Conservation (phyloP, 345 rosid species). For the Brassica napus region DNA sequence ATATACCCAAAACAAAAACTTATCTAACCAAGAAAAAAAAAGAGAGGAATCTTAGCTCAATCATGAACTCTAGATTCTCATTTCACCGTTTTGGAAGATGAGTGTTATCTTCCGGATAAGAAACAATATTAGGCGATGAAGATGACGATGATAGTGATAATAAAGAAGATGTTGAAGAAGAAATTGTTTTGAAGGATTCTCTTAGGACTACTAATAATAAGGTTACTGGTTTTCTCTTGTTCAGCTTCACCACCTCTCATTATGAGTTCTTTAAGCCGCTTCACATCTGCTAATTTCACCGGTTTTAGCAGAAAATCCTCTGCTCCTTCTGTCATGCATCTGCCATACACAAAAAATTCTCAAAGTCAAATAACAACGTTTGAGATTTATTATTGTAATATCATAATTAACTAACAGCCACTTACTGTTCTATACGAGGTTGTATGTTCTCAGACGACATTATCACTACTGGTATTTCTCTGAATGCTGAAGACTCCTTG, state of each 20-base stretch:
- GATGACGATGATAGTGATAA: conserved; percentile 1
- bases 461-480: conserved; percentile 73
- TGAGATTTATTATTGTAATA: background rate
- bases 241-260: conserved; percentile 41
- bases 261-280: conserved; percentile 55
- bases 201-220: conserved; percentile 19
- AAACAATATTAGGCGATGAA: conserved; percentile 4
- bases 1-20: background rate
- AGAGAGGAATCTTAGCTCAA: too few species aligned
- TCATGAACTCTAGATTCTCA: background rate
- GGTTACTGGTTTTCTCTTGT: conserved; percentile 9
- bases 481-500: conserved; percentile 66
- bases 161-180: background rate
- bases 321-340: conserved; percentile 88
- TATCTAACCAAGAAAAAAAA: background rate
- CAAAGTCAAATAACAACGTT: background rate
- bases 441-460: conserved; percentile 79
- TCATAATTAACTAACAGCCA: background rate
- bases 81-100: conserved; percentile 29
- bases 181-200: conserved; percentile 34
- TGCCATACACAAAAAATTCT: conserved; percentile 14
- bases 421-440: conserved; percentile 69
- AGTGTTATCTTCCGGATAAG: background rate
- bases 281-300: conserved; percentile 67
- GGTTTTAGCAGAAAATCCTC: conserved; percentile 83